phyloP scores from a whole-genome alignment of 164 flowering plant genomes.

The Vitis rupestris region DNA sequence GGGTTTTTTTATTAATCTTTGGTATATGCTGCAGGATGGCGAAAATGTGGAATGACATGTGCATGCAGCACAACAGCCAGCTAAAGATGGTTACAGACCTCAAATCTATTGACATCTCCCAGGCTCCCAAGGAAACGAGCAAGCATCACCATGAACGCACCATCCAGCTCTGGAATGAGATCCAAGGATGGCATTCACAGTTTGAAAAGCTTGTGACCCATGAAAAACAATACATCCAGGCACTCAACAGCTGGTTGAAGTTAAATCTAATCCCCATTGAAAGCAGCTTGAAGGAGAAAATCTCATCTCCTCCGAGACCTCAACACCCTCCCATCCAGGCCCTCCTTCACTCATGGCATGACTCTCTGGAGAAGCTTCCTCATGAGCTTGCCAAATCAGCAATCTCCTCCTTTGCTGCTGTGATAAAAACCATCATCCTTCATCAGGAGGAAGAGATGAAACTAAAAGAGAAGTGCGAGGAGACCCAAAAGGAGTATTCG shows the following conservation, averaged over 20 bases:
- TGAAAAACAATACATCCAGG: slow-evolving; percentile 63
- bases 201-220: slow-evolving; percentile 58
- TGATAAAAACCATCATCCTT: slow-evolving; percentile 50
- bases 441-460: slow-evolving; percentile 82
- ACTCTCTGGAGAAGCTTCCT: slow-evolving; percentile 69
- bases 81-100: slow-evolving; percentile 48
- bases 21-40: slow-evolving; percentile 54
- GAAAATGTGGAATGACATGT: slow-evolving; percentile 80
- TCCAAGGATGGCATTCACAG: slow-evolving; percentile 58
- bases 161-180: slow-evolving; percentile 46
- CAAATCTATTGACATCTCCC: slow-evolving; percentile 49
- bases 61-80: slow-evolving; percentile 59
- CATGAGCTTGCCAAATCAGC: slow-evolving; percentile 68
- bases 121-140: slow-evolving; percentile 60
- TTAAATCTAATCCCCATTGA: slow-evolving; percentile 83
- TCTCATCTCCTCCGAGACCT: slow-evolving; percentile 65
- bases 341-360: slow-evolving; percentile 70
- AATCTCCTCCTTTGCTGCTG: slow-evolving; percentile 63
- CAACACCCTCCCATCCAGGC: slow-evolving; percentile 62
- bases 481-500: slow-evolving; percentile 53
- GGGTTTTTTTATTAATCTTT: slow-evolving; percentile 1
- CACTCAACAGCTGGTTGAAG: slow-evolving; percentile 76
- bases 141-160: slow-evolving; percentile 64
- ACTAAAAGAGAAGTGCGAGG: slow-evolving; percentile 69
- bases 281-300: slow-evolving; percentile 71